A percentile compares a stretch with the other conserved stretches of the same genome.
These are phyloP conservation scores for Isoetes taiwanensis DNA, from an alignment of 75 land plant species.

Conservation along the genomic window DNA sequence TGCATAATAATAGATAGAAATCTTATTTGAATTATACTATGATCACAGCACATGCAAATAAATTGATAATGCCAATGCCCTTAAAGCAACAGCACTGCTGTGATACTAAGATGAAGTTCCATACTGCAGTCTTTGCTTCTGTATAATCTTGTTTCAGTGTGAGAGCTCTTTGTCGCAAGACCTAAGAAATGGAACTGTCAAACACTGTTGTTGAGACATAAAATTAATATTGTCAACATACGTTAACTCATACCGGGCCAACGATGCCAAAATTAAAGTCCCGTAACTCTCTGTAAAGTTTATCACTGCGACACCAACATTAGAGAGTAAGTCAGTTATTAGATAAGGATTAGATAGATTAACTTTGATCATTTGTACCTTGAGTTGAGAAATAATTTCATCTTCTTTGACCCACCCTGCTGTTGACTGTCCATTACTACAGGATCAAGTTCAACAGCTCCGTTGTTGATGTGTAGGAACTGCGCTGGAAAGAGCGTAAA, in stretches of 20 bases:
- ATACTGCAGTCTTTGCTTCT: slow-evolving; percentile 60
- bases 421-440: slow-evolving; percentile 62
- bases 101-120: no score
- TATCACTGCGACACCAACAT: slow-evolving; percentile 50
- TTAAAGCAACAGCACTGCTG: no score
- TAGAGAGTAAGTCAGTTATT: neutral
- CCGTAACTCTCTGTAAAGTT: slow-evolving; percentile 83
- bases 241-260: slow-evolving; percentile 51
- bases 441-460: slow-evolving; percentile 77
- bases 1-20: no score
- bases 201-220: neutral
- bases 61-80: no score
- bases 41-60: no score
- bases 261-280: slow-evolving; percentile 98
- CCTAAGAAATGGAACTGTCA: slow-evolving; percentile 24
- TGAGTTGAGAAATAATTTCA: slow-evolving; percentile 86
- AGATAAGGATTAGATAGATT: no score
- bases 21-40: no score
- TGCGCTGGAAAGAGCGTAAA: slow-evolving; percentile 27
- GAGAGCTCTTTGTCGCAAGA: slow-evolving; percentile 82
- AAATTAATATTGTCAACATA: slow-evolving; percentile 4
- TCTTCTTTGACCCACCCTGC: slow-evolving; percentile 51
- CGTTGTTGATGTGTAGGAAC: slow-evolving; percentile 81
- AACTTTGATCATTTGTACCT: slow-evolving; percentile 36
- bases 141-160: slow-evolving; percentile 89